Conservation (phyloP, 129 eudicot species). For the Artemisia argyi region DNA sequence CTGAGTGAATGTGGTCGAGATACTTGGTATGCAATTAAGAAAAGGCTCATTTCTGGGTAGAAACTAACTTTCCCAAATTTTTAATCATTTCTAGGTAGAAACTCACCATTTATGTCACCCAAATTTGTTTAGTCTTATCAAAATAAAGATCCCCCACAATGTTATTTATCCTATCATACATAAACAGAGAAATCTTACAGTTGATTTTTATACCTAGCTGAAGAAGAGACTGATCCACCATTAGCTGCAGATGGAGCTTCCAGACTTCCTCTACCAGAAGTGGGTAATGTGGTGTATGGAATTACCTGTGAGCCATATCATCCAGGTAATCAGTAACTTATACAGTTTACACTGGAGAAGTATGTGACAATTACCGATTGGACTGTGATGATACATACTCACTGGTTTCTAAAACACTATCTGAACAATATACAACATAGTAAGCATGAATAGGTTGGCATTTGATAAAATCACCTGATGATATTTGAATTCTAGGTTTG, state of each 20-base stretch:
- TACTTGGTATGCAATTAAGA: neutral
- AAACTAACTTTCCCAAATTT: neutral
- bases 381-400: slow-evolving; percentile 1
- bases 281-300: slow-evolving; percentile 27
- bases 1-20: neutral
- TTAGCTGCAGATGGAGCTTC: slow-evolving; percentile 37
- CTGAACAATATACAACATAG: neutral
- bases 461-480: slow-evolving; percentile 53
- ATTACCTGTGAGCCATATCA: slow-evolving; percentile 48
- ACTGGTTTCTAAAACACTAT: neutral
- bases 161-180: slow-evolving; percentile 5
- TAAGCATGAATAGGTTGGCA: neutral
- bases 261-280: slow-evolving; percentile 35
- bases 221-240: slow-evolving; percentile 31
- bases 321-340: slow-evolving; percentile 17
- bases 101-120: neutral
- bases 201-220: slow-evolving; percentile 32
- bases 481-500: slow-evolving; percentile 62
- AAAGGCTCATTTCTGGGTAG: neutral
- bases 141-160: neutral
- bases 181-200: slow-evolving; percentile 47
- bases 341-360: neutral
- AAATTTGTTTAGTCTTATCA: neutral
- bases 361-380: slow-evolving; percentile 1
- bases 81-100: neutral